Conservation (phyloP, 73 alveolate species). For the Durusdinium trenchii region DNA sequence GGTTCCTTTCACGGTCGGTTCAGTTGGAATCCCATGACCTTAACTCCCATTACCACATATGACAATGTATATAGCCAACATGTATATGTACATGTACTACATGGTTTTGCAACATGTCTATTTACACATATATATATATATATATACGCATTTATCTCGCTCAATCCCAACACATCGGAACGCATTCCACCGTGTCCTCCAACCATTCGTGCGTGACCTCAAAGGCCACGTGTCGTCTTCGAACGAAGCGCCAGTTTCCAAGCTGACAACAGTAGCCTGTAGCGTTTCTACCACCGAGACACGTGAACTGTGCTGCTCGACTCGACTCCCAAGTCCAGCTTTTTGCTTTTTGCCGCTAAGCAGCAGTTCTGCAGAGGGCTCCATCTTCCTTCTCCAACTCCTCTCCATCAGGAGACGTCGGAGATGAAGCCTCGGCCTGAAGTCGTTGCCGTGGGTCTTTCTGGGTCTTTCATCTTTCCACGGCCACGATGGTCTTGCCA, state of each 20-base stretch:
- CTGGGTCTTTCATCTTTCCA: no score
- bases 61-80: not conserved
- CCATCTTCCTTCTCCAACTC: conserved; percentile 34
- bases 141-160: not conserved
- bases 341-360: not conserved
- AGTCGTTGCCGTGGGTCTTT: not conserved
- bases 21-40: not conserved
- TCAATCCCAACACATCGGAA: not conserved
- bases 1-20: conserved; percentile 17
- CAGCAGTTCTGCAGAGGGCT: conserved; percentile 54
- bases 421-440: not conserved
- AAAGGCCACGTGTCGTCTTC: not conserved
- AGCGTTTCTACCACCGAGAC: not conserved
- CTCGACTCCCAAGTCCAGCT: not conserved
- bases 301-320: not conserved
- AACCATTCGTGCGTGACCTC: conserved; percentile 90
- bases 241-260: no score
- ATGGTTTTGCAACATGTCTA: not conserved
- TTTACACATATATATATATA: no score
- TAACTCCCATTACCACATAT: not conserved
- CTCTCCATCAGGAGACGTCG: conserved; percentile 9
- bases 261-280: not conserved
- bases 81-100: not conserved
- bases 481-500: no score
- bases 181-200: conserved; percentile 27